phyloP scores from a whole-genome alignment of 2,329 filamentous ascomycete species.

The Fusarium mundagurra region DNA sequence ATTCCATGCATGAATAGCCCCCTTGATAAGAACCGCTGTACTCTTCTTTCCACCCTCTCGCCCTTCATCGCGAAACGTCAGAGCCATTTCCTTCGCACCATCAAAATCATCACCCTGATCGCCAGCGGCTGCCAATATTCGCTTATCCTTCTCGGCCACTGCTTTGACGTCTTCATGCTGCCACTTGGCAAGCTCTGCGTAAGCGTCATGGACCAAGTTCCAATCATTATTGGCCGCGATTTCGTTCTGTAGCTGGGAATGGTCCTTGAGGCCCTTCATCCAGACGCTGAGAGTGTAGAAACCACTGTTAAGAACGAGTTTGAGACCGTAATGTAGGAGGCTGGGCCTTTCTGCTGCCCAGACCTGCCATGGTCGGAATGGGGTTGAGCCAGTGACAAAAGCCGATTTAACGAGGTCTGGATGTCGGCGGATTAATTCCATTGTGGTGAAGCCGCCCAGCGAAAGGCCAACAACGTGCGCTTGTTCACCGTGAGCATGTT shows the following conservation, averaged over 20 bases:
- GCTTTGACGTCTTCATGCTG: constrained; percentile 39
- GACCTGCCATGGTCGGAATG: constrained; percentile 45
- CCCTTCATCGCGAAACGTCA: background rate
- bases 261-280: constrained; percentile 39
- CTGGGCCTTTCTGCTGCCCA: constrained; percentile 42
- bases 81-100: constrained; percentile 30
- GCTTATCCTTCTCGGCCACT: constrained; percentile 25
- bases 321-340: constrained; percentile 41
- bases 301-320: constrained; percentile 38
- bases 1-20: constrained; percentile 50
- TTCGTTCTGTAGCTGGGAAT: constrained; percentile 46
- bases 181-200: constrained; percentile 34
- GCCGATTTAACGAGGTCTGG: constrained; percentile 37
- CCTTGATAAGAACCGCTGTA: background rate
- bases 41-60: background rate
- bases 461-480: constrained; percentile 56
- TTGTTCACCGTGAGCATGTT: constrained; percentile 46
- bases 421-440: constrained; percentile 5
- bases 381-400: constrained; percentile 43
- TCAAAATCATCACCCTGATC: constrained; percentile 49
- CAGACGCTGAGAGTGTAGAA: constrained; percentile 43
- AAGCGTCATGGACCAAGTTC: constrained; percentile 39
- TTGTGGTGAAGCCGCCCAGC: constrained; percentile 46
- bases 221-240: constrained; percentile 47
- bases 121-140: constrained; percentile 44